Base-by-base conservation (phyloP, 495 filamentous ascomycete genomes). In the Aspergillus homomorphus region DNA sequence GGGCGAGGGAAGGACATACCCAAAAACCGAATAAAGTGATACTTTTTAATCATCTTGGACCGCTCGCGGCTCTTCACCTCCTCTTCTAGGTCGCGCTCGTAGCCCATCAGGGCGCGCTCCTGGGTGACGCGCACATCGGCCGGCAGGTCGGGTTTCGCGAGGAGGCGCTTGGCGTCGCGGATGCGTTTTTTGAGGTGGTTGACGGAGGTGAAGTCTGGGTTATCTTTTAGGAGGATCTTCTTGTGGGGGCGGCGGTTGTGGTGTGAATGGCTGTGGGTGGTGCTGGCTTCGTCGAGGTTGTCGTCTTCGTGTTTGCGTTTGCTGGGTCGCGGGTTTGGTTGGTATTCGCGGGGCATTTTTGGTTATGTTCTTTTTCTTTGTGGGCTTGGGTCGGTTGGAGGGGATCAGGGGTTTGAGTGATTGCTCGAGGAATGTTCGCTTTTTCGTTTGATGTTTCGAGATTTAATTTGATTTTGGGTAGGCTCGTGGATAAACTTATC, bases 11-110 rank as follows among this genome's bases (percentile, higher is more conserved):
- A 10, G 0, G 16, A 65, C 67, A 51, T 69, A 78, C 74, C 92
- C 82, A 81, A 88, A 90, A 98, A 98, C 50, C 94, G 80, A 22
- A 97, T 89, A 83, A 94, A 96, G 68, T 96, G 93, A 67, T 96
- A 98, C 65, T 85, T 91, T 68, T 80, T 82, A 51, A 93, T 92
- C 82, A 96, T 88, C 54, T 82, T 79, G 57, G 82, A 84, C 66
- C 87, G 82, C 58, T 79, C 75, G 59, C 83, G 81, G 59, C 87
- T 82, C 51, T 74, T 72, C 66, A 82, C 86, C 62, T 86, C 84
- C 14, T 81, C 71, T 22, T 71, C 79, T 18, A 98, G 77, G 62
- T 92, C 89, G 54, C 85, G 80, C 69, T 89, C 80, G 69, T 89
- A 91, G 0, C 86, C 86, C 21, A 79, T 80, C 45, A 97, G 74